A percentile compares a stretch with the other conserved stretches of the same genome.
These are phyloP conservation scores for Hamamelis virginiana DNA, from an alignment of 164 flowering plant species.

Conservation along the genomic window DNA sequence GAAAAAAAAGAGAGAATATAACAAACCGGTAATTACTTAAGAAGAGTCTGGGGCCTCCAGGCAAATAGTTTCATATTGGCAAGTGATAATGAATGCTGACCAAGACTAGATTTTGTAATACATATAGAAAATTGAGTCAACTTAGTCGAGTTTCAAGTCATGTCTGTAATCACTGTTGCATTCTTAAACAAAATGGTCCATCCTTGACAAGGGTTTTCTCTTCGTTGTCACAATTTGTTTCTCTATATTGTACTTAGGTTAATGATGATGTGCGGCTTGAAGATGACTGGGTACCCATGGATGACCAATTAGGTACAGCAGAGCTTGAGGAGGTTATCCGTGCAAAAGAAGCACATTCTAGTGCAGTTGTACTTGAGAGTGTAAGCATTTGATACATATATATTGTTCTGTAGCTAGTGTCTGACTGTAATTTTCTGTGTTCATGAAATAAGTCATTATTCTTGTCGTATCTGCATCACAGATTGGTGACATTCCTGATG, in stretches of 20 bases:
- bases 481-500: constrained; percentile 98
- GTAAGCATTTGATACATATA: constrained; percentile 37
- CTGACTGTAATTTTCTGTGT: background rate
- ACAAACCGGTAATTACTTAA: background rate
- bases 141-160: background rate
- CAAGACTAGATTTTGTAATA: background rate
- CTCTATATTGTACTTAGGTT: constrained; percentile 33
- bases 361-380: constrained; percentile 92
- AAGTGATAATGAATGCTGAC: background rate
- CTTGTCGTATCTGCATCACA: constrained; percentile 28
- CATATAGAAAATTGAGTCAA: background rate
- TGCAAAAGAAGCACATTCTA: constrained; percentile 77
- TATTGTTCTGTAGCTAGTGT: background rate
- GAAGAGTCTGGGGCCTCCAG: background rate
- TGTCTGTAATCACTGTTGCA: background rate
- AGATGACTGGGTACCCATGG: constrained; percentile 98
- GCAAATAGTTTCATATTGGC: background rate
- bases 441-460: background rate
- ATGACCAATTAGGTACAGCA: constrained; percentile 59
- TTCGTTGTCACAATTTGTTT: background rate
- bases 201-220: background rate
- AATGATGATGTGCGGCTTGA: constrained; percentile 88
- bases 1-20: too few relatives aligned
- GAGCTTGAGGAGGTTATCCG: constrained; percentile 84
- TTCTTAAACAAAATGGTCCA: background rate